Base-by-base conservation (phyloP, 2,329 filamentous ascomycete genomes). In the Fusarium irregulare region DNA sequence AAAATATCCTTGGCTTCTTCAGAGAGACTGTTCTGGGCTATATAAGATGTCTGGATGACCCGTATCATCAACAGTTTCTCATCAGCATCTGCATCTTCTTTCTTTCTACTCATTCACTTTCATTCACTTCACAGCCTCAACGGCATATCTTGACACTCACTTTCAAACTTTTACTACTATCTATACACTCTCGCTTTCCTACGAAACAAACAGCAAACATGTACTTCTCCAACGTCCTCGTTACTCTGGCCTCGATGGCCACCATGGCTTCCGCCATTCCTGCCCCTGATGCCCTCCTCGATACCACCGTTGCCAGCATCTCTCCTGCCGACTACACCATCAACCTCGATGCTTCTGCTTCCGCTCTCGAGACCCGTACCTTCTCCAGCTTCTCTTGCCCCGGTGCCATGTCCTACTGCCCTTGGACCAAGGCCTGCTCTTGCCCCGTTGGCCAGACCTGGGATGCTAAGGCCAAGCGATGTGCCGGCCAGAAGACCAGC, bases 391-490 rank as follows among this genome's bases (percentile, higher is more conserved):
- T 79, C 75, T 59, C 60, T 41, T 81, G 79, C 74, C 79, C 79
- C 37, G 60, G 56, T 14, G 63, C 65, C 70, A 80, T 81, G 79
- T 65, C 53, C 70, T 81, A 81, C 77, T 78, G 76, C 73, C 74
- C 76, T 62, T 81, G 79, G 79, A 77, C 76, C 62, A 77, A 77
- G 71, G 59, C 83, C 32, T 86, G 84, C 75, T 75, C 83, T 18
- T 84, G 84, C 62, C 65, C 79, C 16, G 78, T 81, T 16, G 83
- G 82, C 60, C 78, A 81, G 75, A 74, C 77, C 57, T 80, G 79
- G 64, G 80, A 84, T 45, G 64, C 56, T 49, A 46, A 27, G 23
- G 60, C 72, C 46, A 55, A 66, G 53, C 71, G 65, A 57, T 81
- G 79, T 63, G 44, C 64, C 25, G 79, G 79, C 48, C 55, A 56